Percentiles rank a stretch among this genome's conserved stretches.
These are phyloP conservation scores for Puccinia hordei DNA, from an alignment of 1,284 basidiomycete species.

Conservation along the genomic window DNA sequence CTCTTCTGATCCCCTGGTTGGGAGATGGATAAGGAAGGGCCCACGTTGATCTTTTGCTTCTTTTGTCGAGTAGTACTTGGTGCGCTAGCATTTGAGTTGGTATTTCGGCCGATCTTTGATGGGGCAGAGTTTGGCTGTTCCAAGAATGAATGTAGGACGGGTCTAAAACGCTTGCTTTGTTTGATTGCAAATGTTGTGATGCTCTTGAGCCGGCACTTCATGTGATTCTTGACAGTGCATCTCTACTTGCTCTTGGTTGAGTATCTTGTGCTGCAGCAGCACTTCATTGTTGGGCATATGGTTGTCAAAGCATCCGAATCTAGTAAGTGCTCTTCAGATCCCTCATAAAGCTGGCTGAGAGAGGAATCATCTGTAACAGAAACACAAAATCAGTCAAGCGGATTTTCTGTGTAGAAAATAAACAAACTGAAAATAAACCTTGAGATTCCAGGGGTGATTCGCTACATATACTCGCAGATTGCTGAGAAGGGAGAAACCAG, in stretches of 20 bases:
- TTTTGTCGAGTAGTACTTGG: too few relatives aligned
- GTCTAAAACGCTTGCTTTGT: neutral
- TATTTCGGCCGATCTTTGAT: too few relatives aligned
- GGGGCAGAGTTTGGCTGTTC: too few relatives aligned
- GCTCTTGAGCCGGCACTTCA: neutral
- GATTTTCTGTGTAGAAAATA: neutral
- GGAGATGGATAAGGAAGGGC: too few relatives aligned
- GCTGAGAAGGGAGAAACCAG: neutral
- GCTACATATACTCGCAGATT: slow-evolving; percentile 4
- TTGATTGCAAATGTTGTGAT: too few relatives aligned
- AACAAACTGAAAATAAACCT: slow-evolving; percentile 15
- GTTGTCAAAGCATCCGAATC: slow-evolving; percentile 50
- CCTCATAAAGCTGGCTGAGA: slow-evolving; percentile 33
- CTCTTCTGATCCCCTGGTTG: too few relatives aligned
- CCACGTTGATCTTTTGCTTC: too few relatives aligned
- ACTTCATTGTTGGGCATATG: neutral
- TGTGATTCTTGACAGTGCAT: neutral
- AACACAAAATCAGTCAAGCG: neutral
- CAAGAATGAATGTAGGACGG: too few relatives aligned
- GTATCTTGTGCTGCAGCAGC: too few relatives aligned
- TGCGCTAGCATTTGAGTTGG: too few relatives aligned
- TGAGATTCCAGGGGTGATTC: slow-evolving; percentile 5
- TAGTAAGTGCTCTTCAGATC: slow-evolving; percentile 18
- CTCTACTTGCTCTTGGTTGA: neutral
- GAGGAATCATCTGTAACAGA: slow-evolving; percentile 26